These are phyloP conservation scores for Nidula niveotomentosa DNA, from an alignment of 1,284 basidiomycete genomes.

Conservation along the genomic window DNA sequence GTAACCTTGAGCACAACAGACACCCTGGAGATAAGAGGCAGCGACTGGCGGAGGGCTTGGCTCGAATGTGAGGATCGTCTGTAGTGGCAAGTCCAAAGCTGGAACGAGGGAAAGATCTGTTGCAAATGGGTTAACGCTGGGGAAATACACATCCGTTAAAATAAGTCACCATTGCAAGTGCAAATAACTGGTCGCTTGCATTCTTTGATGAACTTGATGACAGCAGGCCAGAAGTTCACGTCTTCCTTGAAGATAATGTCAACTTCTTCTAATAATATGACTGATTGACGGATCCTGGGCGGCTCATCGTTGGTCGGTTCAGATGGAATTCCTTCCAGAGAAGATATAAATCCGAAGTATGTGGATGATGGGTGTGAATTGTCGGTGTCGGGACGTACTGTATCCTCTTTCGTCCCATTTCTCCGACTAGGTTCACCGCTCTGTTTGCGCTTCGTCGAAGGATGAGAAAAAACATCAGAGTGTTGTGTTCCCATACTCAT, in stretches of 20 bases:
- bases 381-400: not conserved
- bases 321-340: not conserved
- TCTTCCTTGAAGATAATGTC: slow-evolving; percentile 94
- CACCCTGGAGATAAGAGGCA: slow-evolving; percentile 71
- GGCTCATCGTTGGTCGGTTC: not conserved
- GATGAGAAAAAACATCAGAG: not conserved
- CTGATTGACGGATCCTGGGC: slow-evolving; percentile 65
- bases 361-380: too few species aligned
- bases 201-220: slow-evolving; percentile 77
- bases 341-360: not conserved
- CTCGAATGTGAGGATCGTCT: slow-evolving; percentile 68
- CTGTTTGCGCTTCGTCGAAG: not conserved
- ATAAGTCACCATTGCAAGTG: slow-evolving; percentile 83
- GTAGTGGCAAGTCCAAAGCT: slow-evolving; percentile 71
- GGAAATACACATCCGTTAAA: slow-evolving; percentile 14
- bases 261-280: slow-evolving; percentile 96
- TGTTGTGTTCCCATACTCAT: not conserved
- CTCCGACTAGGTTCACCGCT: not conserved
- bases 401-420: not conserved
- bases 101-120: slow-evolving; percentile 77
- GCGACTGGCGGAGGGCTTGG: slow-evolving; percentile 60
- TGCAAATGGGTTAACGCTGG: slow-evolving; percentile 7
- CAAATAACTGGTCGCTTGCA: slow-evolving; percentile 86
- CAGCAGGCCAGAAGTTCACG: slow-evolving; percentile 87
- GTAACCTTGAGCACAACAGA: slow-evolving; percentile 61